A percentile compares a stretch with the other conserved stretches of the same genome.
phyloP scores from a whole-genome alignment of 768 basidiomycete species.

The Russula emetica region DNA sequence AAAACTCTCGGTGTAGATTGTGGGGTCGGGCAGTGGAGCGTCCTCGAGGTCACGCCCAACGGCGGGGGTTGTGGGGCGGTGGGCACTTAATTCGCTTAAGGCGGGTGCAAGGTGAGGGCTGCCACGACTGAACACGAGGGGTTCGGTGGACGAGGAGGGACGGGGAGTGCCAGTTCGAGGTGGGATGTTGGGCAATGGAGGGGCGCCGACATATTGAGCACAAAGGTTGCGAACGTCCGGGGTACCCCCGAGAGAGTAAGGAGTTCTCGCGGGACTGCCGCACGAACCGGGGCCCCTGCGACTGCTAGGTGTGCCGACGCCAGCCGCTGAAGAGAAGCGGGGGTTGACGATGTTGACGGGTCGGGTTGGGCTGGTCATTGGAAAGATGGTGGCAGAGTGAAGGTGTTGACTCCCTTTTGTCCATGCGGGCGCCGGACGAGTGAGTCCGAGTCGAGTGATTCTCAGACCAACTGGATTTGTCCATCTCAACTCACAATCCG shows the following conservation, averaged over 20 bases:
- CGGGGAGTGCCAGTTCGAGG: constrained; percentile 39
- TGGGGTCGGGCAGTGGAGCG: constrained; percentile 32
- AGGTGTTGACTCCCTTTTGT: too few species aligned
- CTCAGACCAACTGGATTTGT: neutral
- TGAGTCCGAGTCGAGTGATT: neutral
- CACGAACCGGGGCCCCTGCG: constrained; percentile 8
- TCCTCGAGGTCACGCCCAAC: constrained; percentile 28
- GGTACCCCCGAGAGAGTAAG: constrained; percentile 57
- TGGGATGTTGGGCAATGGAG: constrained; percentile 49
- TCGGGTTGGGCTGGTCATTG: constrained; percentile 27
- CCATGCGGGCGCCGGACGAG: too few species aligned
- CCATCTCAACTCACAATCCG: neutral
- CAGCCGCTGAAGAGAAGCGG: constrained; percentile 1
- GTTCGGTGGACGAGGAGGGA: constrained; percentile 26
- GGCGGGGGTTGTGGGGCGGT: constrained; percentile 30
- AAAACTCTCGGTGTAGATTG: constrained; percentile 51
- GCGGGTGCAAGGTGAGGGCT: constrained; percentile 28
- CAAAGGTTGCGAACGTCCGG: constrained; percentile 63
- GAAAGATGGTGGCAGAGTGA: neutral
- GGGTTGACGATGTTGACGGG: constrained; percentile 31
- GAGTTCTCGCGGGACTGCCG: constrained; percentile 32
- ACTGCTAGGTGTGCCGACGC: constrained; percentile 25
- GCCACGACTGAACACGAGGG: constrained; percentile 22
- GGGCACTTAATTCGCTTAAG: constrained; percentile 41
- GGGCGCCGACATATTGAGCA: constrained; percentile 58